phyloP scores from a whole-genome alignment of 2,329 filamentous ascomycete species.

The Tolypocladium amazonense region DNA sequence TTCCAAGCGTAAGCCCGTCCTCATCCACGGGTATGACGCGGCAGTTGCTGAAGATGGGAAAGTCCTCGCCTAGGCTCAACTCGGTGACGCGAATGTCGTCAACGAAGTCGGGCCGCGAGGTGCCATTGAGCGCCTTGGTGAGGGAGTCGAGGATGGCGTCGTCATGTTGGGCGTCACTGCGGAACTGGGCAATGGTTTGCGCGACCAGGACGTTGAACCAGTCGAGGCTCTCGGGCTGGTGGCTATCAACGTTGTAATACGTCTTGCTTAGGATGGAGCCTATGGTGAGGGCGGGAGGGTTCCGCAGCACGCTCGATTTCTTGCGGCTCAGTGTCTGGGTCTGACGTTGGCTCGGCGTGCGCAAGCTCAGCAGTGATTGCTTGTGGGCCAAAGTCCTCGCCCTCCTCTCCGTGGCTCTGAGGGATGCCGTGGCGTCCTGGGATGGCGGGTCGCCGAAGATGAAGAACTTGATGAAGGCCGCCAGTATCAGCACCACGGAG shows the following conservation, averaged over 20 bases:
- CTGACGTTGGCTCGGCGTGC: constrained; percentile 30
- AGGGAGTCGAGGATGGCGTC: constrained; percentile 81
- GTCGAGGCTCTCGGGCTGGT: constrained; percentile 92
- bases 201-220: constrained; percentile 99
- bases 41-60: constrained; percentile 97
- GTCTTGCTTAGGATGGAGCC: constrained; percentile 91
- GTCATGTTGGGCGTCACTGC: constrained; percentile 84
- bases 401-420: constrained; percentile 64
- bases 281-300: constrained; percentile 71
- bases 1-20: constrained; percentile 51
- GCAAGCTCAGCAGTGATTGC: constrained; percentile 57
- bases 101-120: constrained; percentile 77
- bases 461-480: constrained; percentile 98
- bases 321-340: constrained; percentile 45
- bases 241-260: constrained; percentile 91
- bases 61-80: constrained; percentile 89
- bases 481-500: constrained; percentile 81
- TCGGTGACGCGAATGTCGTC: constrained; percentile 92
- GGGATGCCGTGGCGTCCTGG: constrained; percentile 66
- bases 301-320: constrained; percentile 62
- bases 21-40: constrained; percentile 86
- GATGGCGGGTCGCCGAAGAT: constrained; percentile 93
- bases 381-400: constrained; percentile 67
- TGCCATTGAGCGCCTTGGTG: constrained; percentile 78
- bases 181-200: constrained; percentile 91